Percentiles rank a stretch among this genome's conserved stretches.
Conservation (phyloP, 1,284 basidiomycete species). For the Papiliotrema flavescens region DNA sequence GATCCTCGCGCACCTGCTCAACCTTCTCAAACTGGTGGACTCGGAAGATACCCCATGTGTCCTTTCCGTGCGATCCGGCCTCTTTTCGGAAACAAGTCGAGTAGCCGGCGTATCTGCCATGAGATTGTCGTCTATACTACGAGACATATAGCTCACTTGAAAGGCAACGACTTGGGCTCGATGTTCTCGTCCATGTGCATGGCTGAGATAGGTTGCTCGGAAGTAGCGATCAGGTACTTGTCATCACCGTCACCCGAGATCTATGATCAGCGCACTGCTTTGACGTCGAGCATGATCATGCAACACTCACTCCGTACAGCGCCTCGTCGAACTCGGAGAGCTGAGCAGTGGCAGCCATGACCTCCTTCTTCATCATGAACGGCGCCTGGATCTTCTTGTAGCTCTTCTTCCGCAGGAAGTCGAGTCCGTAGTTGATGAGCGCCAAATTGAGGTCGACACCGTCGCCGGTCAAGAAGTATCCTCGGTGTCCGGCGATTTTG, state of each 20-base stretch:
- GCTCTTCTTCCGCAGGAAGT: constrained; percentile 76
- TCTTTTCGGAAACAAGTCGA: constrained; percentile 99
- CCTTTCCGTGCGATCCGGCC: constrained; percentile 91
- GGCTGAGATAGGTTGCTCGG: constrained; percentile 96
- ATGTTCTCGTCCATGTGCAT: constrained; percentile 97
- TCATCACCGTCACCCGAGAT: constrained; percentile 84
- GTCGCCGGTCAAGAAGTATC: constrained; percentile 92
- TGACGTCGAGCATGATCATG: neutral
- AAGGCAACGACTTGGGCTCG: constrained; percentile 85
- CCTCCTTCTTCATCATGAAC: constrained; percentile 97
- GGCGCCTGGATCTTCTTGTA: constrained; percentile 97
- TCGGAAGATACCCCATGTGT: constrained; percentile 99
- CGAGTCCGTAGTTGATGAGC: constrained; percentile 88
- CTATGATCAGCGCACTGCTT: constrained; percentile 45
- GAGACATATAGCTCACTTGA: constrained; percentile 58
- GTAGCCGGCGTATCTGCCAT: constrained; percentile 57
- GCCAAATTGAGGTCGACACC: constrained; percentile 98
- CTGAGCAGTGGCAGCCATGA: constrained; percentile 97
- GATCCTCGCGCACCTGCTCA: constrained; percentile 57
- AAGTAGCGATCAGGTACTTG: constrained; percentile 98
- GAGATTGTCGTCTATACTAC: neutral
- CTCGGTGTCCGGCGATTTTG: constrained; percentile 92
- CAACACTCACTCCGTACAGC: constrained; percentile 74
- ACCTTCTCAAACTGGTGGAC: constrained; percentile 99
- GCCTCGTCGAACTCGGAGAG: constrained; percentile 98